Base-by-base conservation (phyloP, 129 eudicot species). In the Chrysanthemum lavandulifolium region DNA sequence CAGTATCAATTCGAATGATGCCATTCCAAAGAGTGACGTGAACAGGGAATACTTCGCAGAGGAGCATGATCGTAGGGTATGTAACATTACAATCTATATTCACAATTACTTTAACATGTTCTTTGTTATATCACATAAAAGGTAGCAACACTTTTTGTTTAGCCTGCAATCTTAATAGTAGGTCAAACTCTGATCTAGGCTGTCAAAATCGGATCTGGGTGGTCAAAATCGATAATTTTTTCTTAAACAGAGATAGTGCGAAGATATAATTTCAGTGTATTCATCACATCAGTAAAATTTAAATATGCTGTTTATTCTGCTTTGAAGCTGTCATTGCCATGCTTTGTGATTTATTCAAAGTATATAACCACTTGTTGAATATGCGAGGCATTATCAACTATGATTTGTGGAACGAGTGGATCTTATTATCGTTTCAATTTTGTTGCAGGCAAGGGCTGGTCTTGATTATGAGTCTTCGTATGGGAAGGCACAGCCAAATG, bases 1-100 rank as follows among this genome's bases (percentile, higher is more conserved):
- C 68, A 82, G 84, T 74, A 89, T 92, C 79, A 81, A 79, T 69
- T 85, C 95, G 4, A 84, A 87, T 76, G 95, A 89, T 73, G 73
- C 96, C 65, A 89, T 89, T 58, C 98, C 98, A 78, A 92, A 87
- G 83, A 92, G 96, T 67, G 98, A 92, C 75, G 96, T 92, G 57
- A 92, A 92, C 36, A 87, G 95, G 67, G 95, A 92, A 67, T 92
- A 87, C 82, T 92, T 89, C 68, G 95, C 92, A 0, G 95, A 92
- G 83, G 98, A 89, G 74, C 92, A 92, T 82, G 98, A 89, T 77
- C 98, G 91, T 54, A 92, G 77, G 88, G 96, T 92, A 85, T 70
- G 94, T 74, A 53, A 43, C 21, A 63, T 61, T 79, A 11, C 36
- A 27, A 65, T 43, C 1, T 66, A 10, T 68, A 55, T 18, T 15